Percentiles rank a stretch among this genome's conserved stretches.
Conservation (phyloP, 805 yeast species). For the Metschnikowia matae region DNA sequence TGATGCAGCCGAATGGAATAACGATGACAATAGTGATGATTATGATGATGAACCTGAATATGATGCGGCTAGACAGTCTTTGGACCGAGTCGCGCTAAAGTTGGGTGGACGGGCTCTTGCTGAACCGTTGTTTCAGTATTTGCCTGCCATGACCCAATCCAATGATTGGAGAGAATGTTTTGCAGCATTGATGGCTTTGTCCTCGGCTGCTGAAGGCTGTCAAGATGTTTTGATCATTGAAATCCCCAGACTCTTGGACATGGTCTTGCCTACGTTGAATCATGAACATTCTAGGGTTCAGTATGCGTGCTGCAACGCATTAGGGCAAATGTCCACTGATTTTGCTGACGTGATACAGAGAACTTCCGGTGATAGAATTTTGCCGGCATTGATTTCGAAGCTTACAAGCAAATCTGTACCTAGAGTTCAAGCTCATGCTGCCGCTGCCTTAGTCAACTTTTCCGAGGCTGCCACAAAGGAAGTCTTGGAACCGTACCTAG, state of each 20-base stretch:
- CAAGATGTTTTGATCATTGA: slow-evolving; percentile 80
- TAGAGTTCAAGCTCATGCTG: slow-evolving; percentile 96
- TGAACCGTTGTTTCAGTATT: slow-evolving; percentile 77
- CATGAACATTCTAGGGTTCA: slow-evolving; percentile 94
- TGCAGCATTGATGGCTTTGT: slow-evolving; percentile 94
- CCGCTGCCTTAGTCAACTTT: slow-evolving; percentile 96
- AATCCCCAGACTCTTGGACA: slow-evolving; percentile 73
- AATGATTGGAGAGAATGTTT: slow-evolving; percentile 90
- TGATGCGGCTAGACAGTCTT: slow-evolving; percentile 90
- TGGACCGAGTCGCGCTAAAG: slow-evolving; percentile 83
- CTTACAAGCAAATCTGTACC: slow-evolving; percentile 71
- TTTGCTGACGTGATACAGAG: slow-evolving; percentile 87
- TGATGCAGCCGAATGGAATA: slow-evolving; percentile 84
- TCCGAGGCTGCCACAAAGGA: slow-evolving; percentile 88
- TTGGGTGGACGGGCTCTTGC: slow-evolving; percentile 82
- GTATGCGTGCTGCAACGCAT: slow-evolving; percentile 93
- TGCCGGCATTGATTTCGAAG: slow-evolving; percentile 86
- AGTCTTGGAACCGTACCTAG: slow-evolving; percentile 88
- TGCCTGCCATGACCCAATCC: slow-evolving; percentile 79
- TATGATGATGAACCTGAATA: slow-evolving; percentile 79
- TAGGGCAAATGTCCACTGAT: slow-evolving; percentile 96
- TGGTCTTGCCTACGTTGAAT: slow-evolving; percentile 78
- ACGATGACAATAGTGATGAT: slow-evolving; percentile 69
- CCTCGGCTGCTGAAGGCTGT: slow-evolving; percentile 97
- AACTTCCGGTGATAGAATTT: slow-evolving; percentile 68